Conservation (phyloP, 805 yeast species). For the Naumovozyma castellii region DNA sequence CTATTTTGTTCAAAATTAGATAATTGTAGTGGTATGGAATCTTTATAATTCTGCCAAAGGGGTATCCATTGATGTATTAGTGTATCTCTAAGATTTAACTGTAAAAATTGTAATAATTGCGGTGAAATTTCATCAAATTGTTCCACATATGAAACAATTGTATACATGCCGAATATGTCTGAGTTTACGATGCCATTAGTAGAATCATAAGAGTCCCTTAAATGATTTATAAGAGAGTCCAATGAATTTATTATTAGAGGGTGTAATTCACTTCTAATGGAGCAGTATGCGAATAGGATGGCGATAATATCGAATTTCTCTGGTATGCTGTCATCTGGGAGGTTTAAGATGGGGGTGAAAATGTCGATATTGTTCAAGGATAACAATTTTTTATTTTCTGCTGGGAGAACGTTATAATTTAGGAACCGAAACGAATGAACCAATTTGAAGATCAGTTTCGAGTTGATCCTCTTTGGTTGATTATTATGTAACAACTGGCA, state of each 20-base stretch:
- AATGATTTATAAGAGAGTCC: background rate
- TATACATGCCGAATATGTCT: constrained; percentile 13
- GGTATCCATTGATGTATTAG: constrained; percentile 18
- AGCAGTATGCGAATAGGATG: constrained; percentile 16
- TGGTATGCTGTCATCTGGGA: background rate
- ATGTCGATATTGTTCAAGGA: constrained; percentile 7
- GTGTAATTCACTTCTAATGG: constrained; percentile 11
- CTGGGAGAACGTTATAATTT: constrained; percentile 1
- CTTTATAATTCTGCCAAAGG: constrained; percentile 9
- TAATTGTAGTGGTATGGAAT: background rate
- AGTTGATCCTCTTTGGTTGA: background rate
- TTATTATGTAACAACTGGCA: background rate
- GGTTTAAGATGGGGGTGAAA: constrained; percentile 8
- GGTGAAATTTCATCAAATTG: constrained; percentile 9
- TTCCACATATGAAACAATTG: constrained; percentile 12
- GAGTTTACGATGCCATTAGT: constrained; percentile 2
- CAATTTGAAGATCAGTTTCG: constrained; percentile 4
- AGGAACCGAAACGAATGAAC: constrained; percentile 6
- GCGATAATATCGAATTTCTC: constrained; percentile 6
- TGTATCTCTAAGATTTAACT: constrained; percentile 7
- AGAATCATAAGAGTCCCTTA: background rate
- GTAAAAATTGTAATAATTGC: constrained; percentile 5
- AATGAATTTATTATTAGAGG: constrained; percentile 9
- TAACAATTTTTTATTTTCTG: background rate
- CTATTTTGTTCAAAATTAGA: background rate